A percentile compares a stretch with the other conserved stretches of the same genome.
Conservation (phyloP, 805 yeast genomes). For the Maudiozyma pseudohumilis region DNA sequence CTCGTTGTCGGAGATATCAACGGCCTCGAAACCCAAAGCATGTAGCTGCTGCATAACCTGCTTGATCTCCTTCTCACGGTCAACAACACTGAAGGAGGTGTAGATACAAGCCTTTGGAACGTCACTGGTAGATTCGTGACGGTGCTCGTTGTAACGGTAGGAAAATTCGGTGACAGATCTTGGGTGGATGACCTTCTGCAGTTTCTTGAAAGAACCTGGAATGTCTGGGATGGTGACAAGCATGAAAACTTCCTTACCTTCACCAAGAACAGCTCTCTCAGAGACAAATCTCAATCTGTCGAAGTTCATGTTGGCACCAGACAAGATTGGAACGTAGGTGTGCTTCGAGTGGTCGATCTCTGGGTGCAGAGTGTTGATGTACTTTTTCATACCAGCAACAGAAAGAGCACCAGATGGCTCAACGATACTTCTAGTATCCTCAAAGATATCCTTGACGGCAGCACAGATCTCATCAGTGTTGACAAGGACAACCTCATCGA, state of each 20-base stretch:
- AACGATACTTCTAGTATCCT: constrained; percentile 85
- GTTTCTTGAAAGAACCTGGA: constrained; percentile 79
- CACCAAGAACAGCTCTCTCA: constrained; percentile 97
- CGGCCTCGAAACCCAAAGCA: constrained; percentile 58
- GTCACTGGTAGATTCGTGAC: constrained; percentile 29
- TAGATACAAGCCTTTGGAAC: constrained; percentile 62
- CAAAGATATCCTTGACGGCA: constrained; percentile 92
- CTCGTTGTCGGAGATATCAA: constrained; percentile 84
- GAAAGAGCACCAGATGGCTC: constrained; percentile 97
- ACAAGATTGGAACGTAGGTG: constrained; percentile 73
- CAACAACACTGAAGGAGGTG: constrained; percentile 76
- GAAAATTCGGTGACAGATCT: constrained; percentile 91
- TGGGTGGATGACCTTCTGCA: constrained; percentile 74
- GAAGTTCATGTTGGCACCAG: constrained; percentile 98
- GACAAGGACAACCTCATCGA: constrained; percentile 84
- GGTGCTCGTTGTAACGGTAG: constrained; percentile 55
- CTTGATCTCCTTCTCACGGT: constrained; percentile 62
- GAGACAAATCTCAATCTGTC: constrained; percentile 92
- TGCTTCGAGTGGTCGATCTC: constrained; percentile 60
- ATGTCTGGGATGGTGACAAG: constrained; percentile 83
- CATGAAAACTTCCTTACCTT: constrained; percentile 91
- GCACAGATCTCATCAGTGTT: constrained; percentile 93
- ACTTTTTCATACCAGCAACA: constrained; percentile 89
- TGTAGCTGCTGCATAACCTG: constrained; percentile 51
- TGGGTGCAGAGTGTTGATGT: constrained; percentile 50